Percentiles rank a stretch among this genome's conserved stretches.
These are phyloP conservation scores for Scutellaria barbata DNA, from an alignment of 257 asterid genomes.

Conservation along the genomic window DNA sequence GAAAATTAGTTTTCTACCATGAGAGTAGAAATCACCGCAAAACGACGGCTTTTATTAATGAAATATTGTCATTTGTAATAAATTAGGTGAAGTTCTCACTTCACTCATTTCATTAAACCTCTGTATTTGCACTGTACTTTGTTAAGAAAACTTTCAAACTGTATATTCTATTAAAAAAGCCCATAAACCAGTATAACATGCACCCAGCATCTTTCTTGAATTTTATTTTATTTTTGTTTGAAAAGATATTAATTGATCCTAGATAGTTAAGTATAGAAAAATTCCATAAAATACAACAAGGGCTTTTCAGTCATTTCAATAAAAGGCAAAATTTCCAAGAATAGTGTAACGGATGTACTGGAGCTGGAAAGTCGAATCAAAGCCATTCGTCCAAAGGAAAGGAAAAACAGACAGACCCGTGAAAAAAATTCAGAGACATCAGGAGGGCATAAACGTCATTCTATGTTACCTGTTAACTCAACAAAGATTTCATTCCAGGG, in stretches of 20 bases:
- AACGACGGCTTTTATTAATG: too few species aligned
- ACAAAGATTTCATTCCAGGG: not conserved
- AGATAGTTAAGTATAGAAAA: not conserved
- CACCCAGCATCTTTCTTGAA: too few species aligned
- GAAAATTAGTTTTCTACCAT: too few species aligned
- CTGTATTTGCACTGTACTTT: too few species aligned
- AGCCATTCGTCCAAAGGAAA: conserved; percentile 5
- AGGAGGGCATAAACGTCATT: conserved; percentile 33
- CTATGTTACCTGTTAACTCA: not conserved
- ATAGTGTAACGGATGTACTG: not conserved
- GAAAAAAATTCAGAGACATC: conserved; percentile 5
- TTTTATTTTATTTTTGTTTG: not conserved
- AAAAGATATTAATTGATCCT: not conserved
- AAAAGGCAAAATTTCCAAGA: not conserved
- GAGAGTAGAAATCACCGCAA: too few species aligned
- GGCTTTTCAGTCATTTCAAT: not conserved
- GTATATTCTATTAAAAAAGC: too few species aligned
- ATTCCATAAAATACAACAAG: not conserved
- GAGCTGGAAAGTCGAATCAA: conserved; percentile 26
- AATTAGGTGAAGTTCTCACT: too few species aligned
- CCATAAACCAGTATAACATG: too few species aligned
- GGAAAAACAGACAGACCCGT: conserved; percentile 23
- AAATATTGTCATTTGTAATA: too few species aligned
- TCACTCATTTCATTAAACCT: too few species aligned
- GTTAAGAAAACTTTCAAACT: too few species aligned